These are phyloP conservation scores for Kluyveromyces aestuarii DNA, from an alignment of 805 yeast species.

Conservation along the genomic window DNA sequence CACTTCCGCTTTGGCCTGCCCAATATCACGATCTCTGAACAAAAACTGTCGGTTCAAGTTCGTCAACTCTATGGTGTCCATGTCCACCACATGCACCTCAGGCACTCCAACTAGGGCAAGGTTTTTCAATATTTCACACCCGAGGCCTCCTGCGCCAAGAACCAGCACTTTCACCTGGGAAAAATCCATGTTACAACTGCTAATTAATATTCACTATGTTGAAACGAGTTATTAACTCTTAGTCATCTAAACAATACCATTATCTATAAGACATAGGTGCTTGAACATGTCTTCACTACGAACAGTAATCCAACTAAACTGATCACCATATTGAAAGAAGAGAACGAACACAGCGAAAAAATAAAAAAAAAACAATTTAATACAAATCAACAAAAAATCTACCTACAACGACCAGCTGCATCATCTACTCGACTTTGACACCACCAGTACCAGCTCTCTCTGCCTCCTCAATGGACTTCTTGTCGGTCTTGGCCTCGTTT, in stretches of 20 bases:
- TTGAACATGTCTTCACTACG: too few relatives aligned
- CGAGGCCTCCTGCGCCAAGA: slow-evolving; percentile 94
- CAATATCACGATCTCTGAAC: slow-evolving; percentile 73
- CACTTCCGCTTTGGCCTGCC: slow-evolving; percentile 70
- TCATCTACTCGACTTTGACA: slow-evolving; percentile 65
- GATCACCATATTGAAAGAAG: too few relatives aligned
- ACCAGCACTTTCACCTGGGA: slow-evolving; percentile 46
- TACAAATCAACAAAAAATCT: background rate
- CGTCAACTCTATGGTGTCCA: slow-evolving; percentile 87
- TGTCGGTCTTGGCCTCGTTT: slow-evolving; percentile 64
- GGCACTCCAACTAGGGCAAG: slow-evolving; percentile 64
- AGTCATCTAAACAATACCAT: too few relatives aligned
- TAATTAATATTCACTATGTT: too few relatives aligned
- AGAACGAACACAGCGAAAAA: too few relatives aligned
- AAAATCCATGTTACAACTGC: background rate
- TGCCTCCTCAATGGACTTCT: slow-evolving; percentile 75
- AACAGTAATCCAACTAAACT: too few relatives aligned
- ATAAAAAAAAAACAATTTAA: background rate
- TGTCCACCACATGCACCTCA: slow-evolving; percentile 76
- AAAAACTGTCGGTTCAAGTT: slow-evolving; percentile 88
- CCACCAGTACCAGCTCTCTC: slow-evolving; percentile 85
- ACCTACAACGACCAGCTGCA: background rate
- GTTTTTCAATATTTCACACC: slow-evolving; percentile 82
- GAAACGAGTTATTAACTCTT: too few relatives aligned
- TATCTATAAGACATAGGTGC: too few relatives aligned